Base-by-base conservation (phyloP, 352 stramenopile genomes). In the Globisporangium emineosum region DNA sequence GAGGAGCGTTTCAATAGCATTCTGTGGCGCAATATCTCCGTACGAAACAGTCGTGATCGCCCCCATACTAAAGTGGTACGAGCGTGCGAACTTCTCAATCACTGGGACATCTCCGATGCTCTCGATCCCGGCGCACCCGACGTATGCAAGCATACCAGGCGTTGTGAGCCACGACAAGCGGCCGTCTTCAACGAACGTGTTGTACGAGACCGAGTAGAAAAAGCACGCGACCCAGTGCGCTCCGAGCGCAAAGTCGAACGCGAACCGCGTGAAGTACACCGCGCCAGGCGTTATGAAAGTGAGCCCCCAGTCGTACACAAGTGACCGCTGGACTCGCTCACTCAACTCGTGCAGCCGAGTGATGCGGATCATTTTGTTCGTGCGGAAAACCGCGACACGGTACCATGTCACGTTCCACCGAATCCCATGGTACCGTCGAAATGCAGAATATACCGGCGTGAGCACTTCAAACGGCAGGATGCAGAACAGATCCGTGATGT, bases 41-140 rank as follows among this genome's bases (percentile, higher is more conserved):
- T 80, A 80, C 37, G 64, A 80, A 23, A 80, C 68, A 1, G 73
- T 78, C 54, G 73, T 80, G 43, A 78, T 68, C 7, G 73, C 67
- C 21, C 70, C 73, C 0, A 80, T 76, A 21, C 73, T 80, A 27
- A 78, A 80, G 57, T 80, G 70, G 51, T 72, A 73, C 29, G 73
- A 64, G 9, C 73, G 64, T 37, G 71, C 45, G 37, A 76, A 78
- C 64, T 73, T 72, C 25, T n/a, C 56, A 3, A 43, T 25, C 5
- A 73, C 43, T 9, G 65, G 67, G 6, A 80, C 64, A 1, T 66
- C 37, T 0, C 50, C 62, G 43, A 80, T 68, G 42, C 59, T 63
- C 12, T 62, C 64, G 10, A 76, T 64, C 15, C 40, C 32, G 0
- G 45, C 49, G 42, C 54, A 68, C 21, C 64, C 69, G 1, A 43